Conservation (phyloP, 2,329 filamentous ascomycete species). For the Teratosphaeria pseudoeucalypti region DNA sequence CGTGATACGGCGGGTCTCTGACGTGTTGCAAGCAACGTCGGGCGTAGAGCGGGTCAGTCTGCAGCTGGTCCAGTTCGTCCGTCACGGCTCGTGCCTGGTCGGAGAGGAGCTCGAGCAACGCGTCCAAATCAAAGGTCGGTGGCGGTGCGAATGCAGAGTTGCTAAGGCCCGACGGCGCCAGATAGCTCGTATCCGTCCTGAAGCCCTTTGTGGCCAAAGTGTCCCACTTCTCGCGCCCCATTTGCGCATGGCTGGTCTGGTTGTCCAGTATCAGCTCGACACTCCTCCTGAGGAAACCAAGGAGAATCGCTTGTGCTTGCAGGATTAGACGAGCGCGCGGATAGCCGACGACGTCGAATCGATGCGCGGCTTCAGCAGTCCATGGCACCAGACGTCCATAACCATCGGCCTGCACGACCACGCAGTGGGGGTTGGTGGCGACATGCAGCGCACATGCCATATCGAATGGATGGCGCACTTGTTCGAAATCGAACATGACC, state of each 20-base stretch:
- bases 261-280: slow-evolving; percentile 5
- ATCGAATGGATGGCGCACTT: slow-evolving; percentile 1
- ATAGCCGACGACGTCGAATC: slow-evolving; percentile 13
- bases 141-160: slow-evolving; percentile 9
- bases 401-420: neutral
- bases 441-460: neutral
- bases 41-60: slow-evolving; percentile 12
- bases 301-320: slow-evolving; percentile 12
- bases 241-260: neutral
- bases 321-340: slow-evolving; percentile 12
- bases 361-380: slow-evolving; percentile 8
- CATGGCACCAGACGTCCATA: slow-evolving; percentile 5
- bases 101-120: slow-evolving; percentile 6
- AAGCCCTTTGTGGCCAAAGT: neutral
- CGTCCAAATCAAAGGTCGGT: slow-evolving; percentile 9
- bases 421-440: slow-evolving; percentile 6
- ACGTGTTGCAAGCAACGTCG: neutral
- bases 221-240: neutral
- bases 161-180: neutral
- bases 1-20: neutral
- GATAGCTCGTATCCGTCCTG: neutral
- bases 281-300: slow-evolving; percentile 7
- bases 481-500: slow-evolving; percentile 7
- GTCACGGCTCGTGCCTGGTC: slow-evolving; percentile 8
- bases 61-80: slow-evolving; percentile 18